Conservation (phyloP, 305 asterid genomes). For the Solanum hybrid region DNA sequence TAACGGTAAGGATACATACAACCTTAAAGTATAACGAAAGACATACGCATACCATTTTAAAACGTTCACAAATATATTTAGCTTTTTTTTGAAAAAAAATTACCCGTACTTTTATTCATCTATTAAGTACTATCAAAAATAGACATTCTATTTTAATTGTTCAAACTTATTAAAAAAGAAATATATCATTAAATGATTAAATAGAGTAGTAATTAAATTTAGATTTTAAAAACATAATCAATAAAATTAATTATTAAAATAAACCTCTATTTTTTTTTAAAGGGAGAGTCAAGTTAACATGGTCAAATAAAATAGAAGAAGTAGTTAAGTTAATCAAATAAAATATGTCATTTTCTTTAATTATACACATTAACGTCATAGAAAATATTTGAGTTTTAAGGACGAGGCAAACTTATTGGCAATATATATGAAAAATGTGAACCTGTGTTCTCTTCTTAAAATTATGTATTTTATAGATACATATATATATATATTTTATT, state of each 20-base stretch:
- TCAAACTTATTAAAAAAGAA: background rate
- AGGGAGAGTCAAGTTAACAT: background rate
- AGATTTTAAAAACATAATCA: background rate
- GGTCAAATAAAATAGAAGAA: background rate
- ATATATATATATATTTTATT: too few species aligned
- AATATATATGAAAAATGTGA: background rate
- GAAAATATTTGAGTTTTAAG: too few species aligned
- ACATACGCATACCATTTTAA: background rate
- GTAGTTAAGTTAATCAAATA: too few species aligned
- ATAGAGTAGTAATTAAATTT: background rate
- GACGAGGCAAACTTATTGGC: background rate
- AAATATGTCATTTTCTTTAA: background rate
- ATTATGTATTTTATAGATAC: background rate
- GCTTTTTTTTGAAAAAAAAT: rapidly evolving
- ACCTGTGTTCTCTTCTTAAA: background rate
- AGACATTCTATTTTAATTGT: background rate
- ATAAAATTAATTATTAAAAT: too few species aligned
- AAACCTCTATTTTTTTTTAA: background rate
- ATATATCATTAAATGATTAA: background rate
- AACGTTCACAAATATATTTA: too few species aligned
- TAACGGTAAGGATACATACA: background rate
- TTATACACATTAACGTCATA: too few species aligned
- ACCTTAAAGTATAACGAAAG: background rate
- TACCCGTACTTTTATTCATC: background rate
- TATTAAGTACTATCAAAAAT: background rate